Evolutionary conservation across 2,329 filamentous ascomycete species (phyloP), one percentile per base, ranked within the genome.

Genomic region (Chrysoporthe austroafricana): DNA sequence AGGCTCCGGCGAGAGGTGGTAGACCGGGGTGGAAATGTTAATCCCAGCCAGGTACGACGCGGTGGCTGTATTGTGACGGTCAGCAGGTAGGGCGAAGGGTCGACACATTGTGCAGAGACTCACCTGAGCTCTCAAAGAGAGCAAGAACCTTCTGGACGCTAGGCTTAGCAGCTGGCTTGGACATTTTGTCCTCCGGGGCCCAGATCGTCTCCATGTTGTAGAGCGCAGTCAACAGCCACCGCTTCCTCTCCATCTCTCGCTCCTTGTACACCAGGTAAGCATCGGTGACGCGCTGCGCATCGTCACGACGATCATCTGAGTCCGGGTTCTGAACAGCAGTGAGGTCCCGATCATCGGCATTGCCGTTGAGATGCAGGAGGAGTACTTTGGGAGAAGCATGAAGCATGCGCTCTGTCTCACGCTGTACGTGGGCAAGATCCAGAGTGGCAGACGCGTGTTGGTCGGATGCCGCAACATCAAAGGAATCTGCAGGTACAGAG

Each of bases 361-460:
- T 79, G 70, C 86, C 83, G 43, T 83, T 86, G 48, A 91, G 79
- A 4, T 86, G 82, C 44, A 83, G 79, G 4, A 90, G 78, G 57
- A 89, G 81, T 42, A 84, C 78, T 61, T 83, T 81, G 0, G 83
- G 78, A 39, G 81, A 82, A 6, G 86, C 84, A 4, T 79, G 80
- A 11, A 84, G 82, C 85, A 89, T 88, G 62, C 83, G 81, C 44
- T 80, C 78, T 60, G 88, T 82, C 71, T 87, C 85, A 9, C 82
- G 80, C 73, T 87, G 84, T 67, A 88, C 78, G 9, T 74, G 75
- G 6, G 73, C 70, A 42, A 82, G 72, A 59, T 76, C 74, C n/a
- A 77, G 73, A 11, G 52, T 58, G 18, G 43, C 52, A 7, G 32
- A 32, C 9, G 74, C 76, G 56, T 77, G 69, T 26, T 72, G 73